phyloP scores from a whole-genome alignment of 352 stramenopile species.

The Blastocystis sp. region DNA sequence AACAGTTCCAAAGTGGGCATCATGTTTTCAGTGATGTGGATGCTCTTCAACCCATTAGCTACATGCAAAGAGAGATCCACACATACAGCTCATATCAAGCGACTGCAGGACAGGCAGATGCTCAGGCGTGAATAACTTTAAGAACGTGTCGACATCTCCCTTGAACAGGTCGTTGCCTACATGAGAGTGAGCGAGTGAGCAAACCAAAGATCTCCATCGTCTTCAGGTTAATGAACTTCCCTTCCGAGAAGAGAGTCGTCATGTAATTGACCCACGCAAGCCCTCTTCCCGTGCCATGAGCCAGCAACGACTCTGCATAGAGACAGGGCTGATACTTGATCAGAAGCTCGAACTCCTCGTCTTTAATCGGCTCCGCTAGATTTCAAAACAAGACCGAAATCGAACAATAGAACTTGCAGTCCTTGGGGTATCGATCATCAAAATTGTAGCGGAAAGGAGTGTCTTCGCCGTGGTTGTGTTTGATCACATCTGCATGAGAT shows the following conservation, averaged over 20 bases:
- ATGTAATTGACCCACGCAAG: slow-evolving; percentile 1
- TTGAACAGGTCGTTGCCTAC: slow-evolving; percentile 18
- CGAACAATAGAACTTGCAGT: slow-evolving; percentile 46
- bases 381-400: background rate
- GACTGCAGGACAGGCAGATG: slow-evolving; percentile 15
- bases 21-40: background rate
- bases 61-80: background rate
- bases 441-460: slow-evolving; percentile 57
- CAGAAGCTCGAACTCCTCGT: slow-evolving; percentile 39
- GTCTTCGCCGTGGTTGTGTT: slow-evolving; percentile 32
- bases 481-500: slow-evolving; percentile 7
- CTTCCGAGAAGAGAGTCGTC: background rate
- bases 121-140: background rate
- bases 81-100: slow-evolving; percentile 33
- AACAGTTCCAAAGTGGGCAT: background rate
- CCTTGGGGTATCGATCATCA: slow-evolving; percentile 2
- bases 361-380: slow-evolving; percentile 47
- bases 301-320: background rate
- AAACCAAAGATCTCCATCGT: slow-evolving; percentile 54
- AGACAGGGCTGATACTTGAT: slow-evolving; percentile 44
- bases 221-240: background rate
- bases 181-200: background rate
- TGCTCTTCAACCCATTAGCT: background rate
- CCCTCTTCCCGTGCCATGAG: slow-evolving; percentile 4
- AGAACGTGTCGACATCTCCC: background rate